Evolutionary conservation across 164 flowering plant species (phyloP).

Genomic region (Akebia trifoliata): DNA sequence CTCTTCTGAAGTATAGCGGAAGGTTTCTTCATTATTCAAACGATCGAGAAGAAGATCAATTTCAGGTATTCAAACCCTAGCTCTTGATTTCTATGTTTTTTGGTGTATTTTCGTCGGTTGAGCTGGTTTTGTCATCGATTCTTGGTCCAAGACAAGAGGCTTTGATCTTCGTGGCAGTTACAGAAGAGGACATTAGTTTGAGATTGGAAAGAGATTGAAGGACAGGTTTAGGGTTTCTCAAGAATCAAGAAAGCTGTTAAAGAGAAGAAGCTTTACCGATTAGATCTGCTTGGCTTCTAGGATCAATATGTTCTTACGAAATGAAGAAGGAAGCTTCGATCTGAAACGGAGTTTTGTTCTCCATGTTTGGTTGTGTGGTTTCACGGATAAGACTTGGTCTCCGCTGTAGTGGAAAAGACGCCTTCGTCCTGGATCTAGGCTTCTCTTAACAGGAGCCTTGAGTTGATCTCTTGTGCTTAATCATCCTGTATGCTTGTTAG

Average conservation of each 20-base stretch:
- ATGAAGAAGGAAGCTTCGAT: neutral
- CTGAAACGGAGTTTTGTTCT: neutral
- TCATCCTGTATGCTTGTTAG: neutral
- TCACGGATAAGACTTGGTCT: neutral
- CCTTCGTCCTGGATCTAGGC: slow-evolving; percentile 13
- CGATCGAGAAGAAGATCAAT: slow-evolving; percentile 8
- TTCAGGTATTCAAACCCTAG: slow-evolving; percentile 26
- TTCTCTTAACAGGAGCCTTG: slow-evolving; percentile 1
- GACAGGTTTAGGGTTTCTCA: slow-evolving; percentile 6
- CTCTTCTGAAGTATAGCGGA: neutral
- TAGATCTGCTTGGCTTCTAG: slow-evolving; percentile 13
- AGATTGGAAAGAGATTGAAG: neutral
- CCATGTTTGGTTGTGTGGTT: neutral
- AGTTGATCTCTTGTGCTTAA: neutral
- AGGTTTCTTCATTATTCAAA: neutral
- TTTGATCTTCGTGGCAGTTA: slow-evolving; percentile 1
- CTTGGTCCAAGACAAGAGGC: neutral
- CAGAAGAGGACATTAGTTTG: neutral
- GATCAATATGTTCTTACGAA: neutral
- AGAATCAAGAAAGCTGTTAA: neutral
- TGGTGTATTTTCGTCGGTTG: slow-evolving; percentile 14
- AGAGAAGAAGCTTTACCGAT: slow-evolving; percentile 4
- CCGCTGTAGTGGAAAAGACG: neutral
- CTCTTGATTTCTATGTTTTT: slow-evolving; percentile 20
- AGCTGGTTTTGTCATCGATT: neutral